Evolutionary conservation across 208 protist species (phyloP), one percentile per base, ranked within the genome.

Genomic region (Leishmania martiniquensis): DNA sequence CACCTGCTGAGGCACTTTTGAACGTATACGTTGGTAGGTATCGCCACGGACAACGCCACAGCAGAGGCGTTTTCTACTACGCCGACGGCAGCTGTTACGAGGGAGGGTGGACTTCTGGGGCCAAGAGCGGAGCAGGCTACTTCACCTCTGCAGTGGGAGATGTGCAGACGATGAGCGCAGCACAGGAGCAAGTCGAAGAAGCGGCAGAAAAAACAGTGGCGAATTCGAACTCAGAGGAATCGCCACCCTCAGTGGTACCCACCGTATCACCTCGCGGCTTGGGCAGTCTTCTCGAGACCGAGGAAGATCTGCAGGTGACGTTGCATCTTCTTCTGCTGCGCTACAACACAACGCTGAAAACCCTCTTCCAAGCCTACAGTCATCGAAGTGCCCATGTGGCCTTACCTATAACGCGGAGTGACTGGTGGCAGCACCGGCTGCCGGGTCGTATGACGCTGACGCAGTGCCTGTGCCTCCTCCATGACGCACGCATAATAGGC

Each of bases 61-160:
- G 96, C 5, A 67, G 62, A 37, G 95, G 94, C 39, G 75, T 77
- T 20, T 98, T 96, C 78, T 93, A 89, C 82, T 98, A 97, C 84
- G 92, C 92, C 2, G 92, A 98, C 80, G 95, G 96, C 57, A 92
- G 90, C 78, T 86, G 75, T 57, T 98, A 97, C 72, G 85, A 96
- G 37, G 96, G 96, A 0, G 78, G 85, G 71, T 98, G 96, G 92
- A 39, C 67, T n/a, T 70, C 76, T 39, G 91, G 87, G 42, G 79
- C 84, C 55, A 93, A 94, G 70, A 59, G 84, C 47, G 93, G 95
- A 20, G 34, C 76, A 6, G 93, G 95, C 34, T 77, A 70, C 57
- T 92, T 92, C 72, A 91, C 81, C 54, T 90, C 85, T 22, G 78
- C 85, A 32, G 85, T 89, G 32, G 93, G 93, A 29, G 80, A 87